A percentile compares a stretch with the other conserved stretches of the same genome.
Evolutionary conservation across 345 rosid species (phyloP).

Genomic region (Rhodamnia argentea): DNA sequence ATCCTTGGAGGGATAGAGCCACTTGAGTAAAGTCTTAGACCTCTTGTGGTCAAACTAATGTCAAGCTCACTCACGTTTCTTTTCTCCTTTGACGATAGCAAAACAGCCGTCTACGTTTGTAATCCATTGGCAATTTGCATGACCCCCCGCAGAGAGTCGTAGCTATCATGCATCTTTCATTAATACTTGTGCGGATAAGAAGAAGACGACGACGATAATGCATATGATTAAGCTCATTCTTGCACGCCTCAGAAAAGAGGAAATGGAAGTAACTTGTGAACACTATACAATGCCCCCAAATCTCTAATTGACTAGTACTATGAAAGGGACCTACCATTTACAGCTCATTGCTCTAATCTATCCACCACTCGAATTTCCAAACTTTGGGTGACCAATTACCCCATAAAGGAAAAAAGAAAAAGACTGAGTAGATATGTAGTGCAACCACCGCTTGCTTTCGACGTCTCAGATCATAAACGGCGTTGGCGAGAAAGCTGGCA

Average conservation of each 20-base stretch:
- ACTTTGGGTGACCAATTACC: not conserved
- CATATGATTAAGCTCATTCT: not conserved
- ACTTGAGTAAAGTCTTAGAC: not conserved
- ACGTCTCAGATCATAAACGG: conserved; percentile 19
- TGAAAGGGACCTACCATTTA: not conserved
- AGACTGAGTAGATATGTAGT: not conserved
- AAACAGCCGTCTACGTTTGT: not conserved
- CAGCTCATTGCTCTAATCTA: not conserved
- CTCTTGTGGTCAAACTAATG: not conserved
- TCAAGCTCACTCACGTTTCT: not conserved
- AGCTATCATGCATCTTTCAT: not conserved
- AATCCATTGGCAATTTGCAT: not conserved
- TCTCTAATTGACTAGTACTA: not conserved
- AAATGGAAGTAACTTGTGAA: not conserved
- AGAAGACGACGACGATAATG: not conserved
- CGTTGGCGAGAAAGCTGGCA: conserved; percentile 20
- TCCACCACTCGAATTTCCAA: not conserved
- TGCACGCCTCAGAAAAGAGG: not conserved
- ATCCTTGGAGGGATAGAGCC: not conserved
- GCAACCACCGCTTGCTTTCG: not conserved
- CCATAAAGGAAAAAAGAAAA: not conserved
- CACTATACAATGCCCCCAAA: not conserved
- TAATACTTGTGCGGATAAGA: not conserved
- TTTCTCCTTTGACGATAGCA: not conserved
- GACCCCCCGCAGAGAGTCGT: not conserved